Evolutionary conservation across 305 asterid genomes (phyloP).

Genomic region (Plantago coronopus): DNA sequence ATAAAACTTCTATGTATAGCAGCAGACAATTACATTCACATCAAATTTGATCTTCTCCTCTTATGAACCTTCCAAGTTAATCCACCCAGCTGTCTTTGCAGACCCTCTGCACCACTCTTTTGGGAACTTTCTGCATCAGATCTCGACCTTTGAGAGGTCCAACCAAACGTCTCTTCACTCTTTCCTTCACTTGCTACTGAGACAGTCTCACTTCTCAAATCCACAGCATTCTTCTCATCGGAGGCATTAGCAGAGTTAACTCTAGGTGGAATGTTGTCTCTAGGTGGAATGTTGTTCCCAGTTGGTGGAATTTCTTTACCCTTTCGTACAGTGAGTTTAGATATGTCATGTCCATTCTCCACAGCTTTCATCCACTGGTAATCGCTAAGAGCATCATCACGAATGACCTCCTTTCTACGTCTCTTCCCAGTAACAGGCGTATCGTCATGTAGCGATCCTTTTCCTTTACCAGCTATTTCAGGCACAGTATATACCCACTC

Average conservation of each 20-base stretch:
- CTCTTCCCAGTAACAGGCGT: slow-evolving; percentile 75
- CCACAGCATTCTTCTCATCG: slow-evolving; percentile 35
- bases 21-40: slow-evolving; percentile 22
- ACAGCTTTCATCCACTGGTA: slow-evolving; percentile 70
- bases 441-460: slow-evolving; percentile 48
- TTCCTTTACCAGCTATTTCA: slow-evolving; percentile 47
- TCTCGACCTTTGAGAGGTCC: slow-evolving; percentile 37
- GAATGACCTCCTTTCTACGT: slow-evolving; percentile 76
- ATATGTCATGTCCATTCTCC: slow-evolving; percentile 53
- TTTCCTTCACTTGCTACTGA: slow-evolving; percentile 44
- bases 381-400: slow-evolving; percentile 70
- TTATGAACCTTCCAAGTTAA: slow-evolving; percentile 73
- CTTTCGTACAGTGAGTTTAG: slow-evolving; percentile 42
- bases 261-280: slow-evolving; percentile 30
- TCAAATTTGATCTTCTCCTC: slow-evolving; percentile 80
- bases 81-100: slow-evolving; percentile 40
- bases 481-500: slow-evolving; percentile 77
- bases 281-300: slow-evolving; percentile 31
- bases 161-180: slow-evolving; percentile 48
- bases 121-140: slow-evolving; percentile 51
- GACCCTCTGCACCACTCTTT: slow-evolving; percentile 31
- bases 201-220: slow-evolving; percentile 39
- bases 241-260: slow-evolving; percentile 12
- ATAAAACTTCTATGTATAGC: too few species aligned
- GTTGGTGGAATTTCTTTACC: slow-evolving; percentile 36